Base-by-base conservation (phyloP, 139 green algal species). In the Dunaliella primolecta region DNA sequence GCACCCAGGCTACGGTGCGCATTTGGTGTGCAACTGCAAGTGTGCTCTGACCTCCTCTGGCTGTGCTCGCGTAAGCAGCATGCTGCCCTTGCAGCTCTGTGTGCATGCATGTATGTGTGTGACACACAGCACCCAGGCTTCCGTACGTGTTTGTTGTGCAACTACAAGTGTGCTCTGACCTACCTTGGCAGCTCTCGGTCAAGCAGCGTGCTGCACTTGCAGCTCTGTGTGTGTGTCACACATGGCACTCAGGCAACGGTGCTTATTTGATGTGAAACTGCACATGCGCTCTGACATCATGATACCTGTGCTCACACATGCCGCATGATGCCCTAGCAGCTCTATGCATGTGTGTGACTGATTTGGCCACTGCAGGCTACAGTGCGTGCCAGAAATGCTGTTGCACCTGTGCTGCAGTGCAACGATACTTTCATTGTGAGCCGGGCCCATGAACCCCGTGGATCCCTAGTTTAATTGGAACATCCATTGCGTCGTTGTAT, bases 11-110 rank as follows among this genome's bases (percentile, higher is more conserved):
- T 3, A 84, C 78, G 83, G 46, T 64, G 46, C 7, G 46, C n/a
- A n/a, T n/a, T n/a, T n/a, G n/a, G n/a, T n/a, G n/a, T n/a, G n/a
- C n/a, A n/a, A n/a, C n/a, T n/a, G n/a, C n/a, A n/a, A n/a, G n/a
- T n/a, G n/a, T n/a, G n/a, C n/a, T n/a, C 30, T 1, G 81, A 21
- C 31, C 29, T 83, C 15, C 88, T 80, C 1, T 84, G 83, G 0
- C 77, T 91, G 21, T 92, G 89, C 86, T 83, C 83, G 75, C 89
- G 92, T 86, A 89, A 92, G 86, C n/a, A 31, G 38, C 79, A 83
- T 37, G 79, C 38, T 29, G 38, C 38, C 25, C 11, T n/a, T n/a
- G 79, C 79, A 24, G 79, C 79, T 29, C 79, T n/a, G 55, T 78
- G 80, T 34, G n/a, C n/a, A n/a, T n/a, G n/a, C n/a, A n/a, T 83